These are phyloP conservation scores for Aspergillus saccharolyticus DNA, from an alignment of 495 filamentous ascomycete genomes.

Conservation along the genomic window DNA sequence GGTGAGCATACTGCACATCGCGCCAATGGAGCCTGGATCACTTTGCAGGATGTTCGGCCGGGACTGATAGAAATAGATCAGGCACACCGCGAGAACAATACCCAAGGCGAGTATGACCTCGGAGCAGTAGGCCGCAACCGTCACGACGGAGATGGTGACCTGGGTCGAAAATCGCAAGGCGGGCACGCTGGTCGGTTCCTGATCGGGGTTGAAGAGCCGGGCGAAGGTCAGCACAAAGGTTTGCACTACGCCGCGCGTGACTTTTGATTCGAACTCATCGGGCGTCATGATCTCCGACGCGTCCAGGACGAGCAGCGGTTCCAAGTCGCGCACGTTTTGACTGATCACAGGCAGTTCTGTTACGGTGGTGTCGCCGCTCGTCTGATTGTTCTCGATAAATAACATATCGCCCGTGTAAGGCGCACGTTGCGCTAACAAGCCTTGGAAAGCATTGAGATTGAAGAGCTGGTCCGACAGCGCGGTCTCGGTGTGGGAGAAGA, in stretches of 20 bases:
- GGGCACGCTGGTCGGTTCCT: slow-evolving; percentile 19
- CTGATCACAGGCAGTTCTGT: slow-evolving; percentile 37
- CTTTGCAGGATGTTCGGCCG: slow-evolving; percentile 35
- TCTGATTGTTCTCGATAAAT: slow-evolving; percentile 30
- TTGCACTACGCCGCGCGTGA: slow-evolving; percentile 30
- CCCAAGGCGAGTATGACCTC: slow-evolving; percentile 30
- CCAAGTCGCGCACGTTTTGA: slow-evolving; percentile 31
- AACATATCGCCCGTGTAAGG: slow-evolving; percentile 39
- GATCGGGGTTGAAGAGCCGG: slow-evolving; percentile 34
- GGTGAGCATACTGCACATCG: slow-evolving; percentile 40
- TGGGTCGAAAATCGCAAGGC: slow-evolving; percentile 23
- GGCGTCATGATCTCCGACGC: slow-evolving; percentile 30
- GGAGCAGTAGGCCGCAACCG: slow-evolving; percentile 28
- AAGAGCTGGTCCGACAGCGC: slow-evolving; percentile 23
- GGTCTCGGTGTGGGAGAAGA: slow-evolving; percentile 18
- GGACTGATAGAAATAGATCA: slow-evolving; percentile 29
- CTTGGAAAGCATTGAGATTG: slow-evolving; percentile 35
- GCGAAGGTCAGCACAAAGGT: slow-evolving; percentile 34
- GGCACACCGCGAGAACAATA: slow-evolving; percentile 21
- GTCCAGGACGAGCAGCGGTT: slow-evolving; percentile 32
- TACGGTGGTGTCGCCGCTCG: slow-evolving; percentile 25
- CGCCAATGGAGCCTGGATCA: slow-evolving; percentile 38
- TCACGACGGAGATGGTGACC: slow-evolving; percentile 34
- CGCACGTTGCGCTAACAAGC: slow-evolving; percentile 30
- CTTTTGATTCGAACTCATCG: slow-evolving; percentile 28